Base-by-base conservation (phyloP, 2,329 filamentous ascomycete genomes). In the Bipolaris gigantea region DNA sequence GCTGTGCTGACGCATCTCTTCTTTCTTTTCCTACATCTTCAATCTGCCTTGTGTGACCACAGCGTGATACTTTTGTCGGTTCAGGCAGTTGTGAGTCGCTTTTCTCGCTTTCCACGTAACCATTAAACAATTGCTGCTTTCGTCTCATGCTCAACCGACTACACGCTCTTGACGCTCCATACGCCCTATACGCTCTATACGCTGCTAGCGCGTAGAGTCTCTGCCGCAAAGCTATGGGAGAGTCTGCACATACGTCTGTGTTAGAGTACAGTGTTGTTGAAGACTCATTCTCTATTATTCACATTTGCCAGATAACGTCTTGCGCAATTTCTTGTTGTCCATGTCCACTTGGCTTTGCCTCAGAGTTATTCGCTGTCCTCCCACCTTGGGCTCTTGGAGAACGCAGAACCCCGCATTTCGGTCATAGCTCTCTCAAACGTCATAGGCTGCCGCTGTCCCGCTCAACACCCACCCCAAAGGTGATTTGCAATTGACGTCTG, bases 151-250 rank as follows among this genome's bases (percentile, higher is more conserved):
- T 41, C 13, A 16, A 42, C 34, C 16, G 25, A 3, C 16, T 61
- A 60, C 42, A 65, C 63, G 63, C 63, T 30, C 38, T 52, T 57
- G 49, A 65, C 63, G 63, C 63, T 47, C 7, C 15, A 58, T 35
- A 65, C 62, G 62, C 62, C 35, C 25, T 52, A 56, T 45, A 65
- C 63, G 63, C 63, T 48, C 9, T 49, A 64, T 9, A 64, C 63
- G 63, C 63, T 40, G 30, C 36, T 40, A 40, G 53, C 53, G 48
- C 53, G 35, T 41, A 44, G 44, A 49, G 44, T 53, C n/a, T 33
- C 43, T 43, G 52, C 49, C 46, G 30, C n/a, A 19, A 18, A 38
- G n/a, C 15, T 34, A 35, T 4, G 3, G 42, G 16, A 42, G 4
- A 41, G 6, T 6, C 4, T 27, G 13, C 34, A n/a, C 32, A n/a